Base-by-base conservation (phyloP, 2,329 filamentous ascomycete species). In the Colletotrichum echinochloae region DNA sequence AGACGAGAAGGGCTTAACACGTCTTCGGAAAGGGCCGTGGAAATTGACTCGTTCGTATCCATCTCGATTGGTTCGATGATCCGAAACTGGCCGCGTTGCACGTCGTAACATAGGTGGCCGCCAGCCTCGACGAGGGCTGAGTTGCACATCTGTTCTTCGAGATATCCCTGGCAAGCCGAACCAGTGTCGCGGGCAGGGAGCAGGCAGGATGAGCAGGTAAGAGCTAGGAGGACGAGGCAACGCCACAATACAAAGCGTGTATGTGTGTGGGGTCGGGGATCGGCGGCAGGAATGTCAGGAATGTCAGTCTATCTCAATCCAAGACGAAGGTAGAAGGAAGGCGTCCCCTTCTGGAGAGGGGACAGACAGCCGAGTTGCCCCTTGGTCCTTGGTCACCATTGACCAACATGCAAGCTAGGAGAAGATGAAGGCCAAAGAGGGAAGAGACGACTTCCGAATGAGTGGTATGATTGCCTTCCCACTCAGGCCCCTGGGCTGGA, bases 241-340 rank as follows among this genome's bases (percentile, higher is more conserved):
- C 49, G 46, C 65, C 37, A 70, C 60, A 56, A 64, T 57, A 70
- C 67, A 51, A 67, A 66, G 35, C 37, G 41, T 51, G 57, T 57
- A 41, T 51, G 57, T 57, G 23, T 35, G 41, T 39, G 63, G 23
- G n/a, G 35, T 55, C 41, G 44, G 41, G 14, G 20, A 57, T 70
- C 49, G 44, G 56, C 51, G 54, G 39, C 56, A 26, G n/a, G 20
- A 46, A 26, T 30, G 30, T 46, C 56, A 26, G n/a, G 20, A 46
- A 26, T 30, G 30, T 52, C 18, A 23, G 56, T 60, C 39, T 35
- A 52, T 46, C 18, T 18, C 28, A n/a, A 14, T 46, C 49, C 49
- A 35, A 23, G 51, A 61, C 39, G 56, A 62, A 46, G 67, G 57
- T 48, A 39, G 35, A 28, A 59, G 63, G 35, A 28, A 59, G 63